Evolutionary conservation across 331 rosid genomes (phyloP).

Genomic region (Pyracantha coccinea): DNA sequence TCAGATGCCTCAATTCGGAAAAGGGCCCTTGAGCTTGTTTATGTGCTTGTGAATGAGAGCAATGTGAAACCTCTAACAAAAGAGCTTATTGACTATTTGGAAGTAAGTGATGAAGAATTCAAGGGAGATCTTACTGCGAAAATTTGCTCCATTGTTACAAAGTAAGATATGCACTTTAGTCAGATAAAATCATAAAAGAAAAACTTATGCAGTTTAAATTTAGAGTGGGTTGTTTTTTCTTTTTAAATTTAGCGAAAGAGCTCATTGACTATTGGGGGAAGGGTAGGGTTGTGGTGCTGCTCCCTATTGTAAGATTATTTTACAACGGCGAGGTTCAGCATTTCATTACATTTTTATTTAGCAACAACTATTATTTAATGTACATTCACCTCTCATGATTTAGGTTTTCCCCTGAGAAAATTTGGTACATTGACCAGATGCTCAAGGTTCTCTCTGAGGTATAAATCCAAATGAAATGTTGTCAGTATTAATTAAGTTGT

Average conservation of each 20-base stretch:
- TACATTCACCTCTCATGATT: conserved; percentile 28
- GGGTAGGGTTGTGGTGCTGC: background rate
- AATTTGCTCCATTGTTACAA: conserved; percentile 87
- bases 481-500: background rate
- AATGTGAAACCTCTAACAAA: conserved; percentile 83
- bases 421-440: conserved; percentile 99
- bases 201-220: background rate
- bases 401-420: conserved; percentile 96
- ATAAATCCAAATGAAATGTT: conserved; percentile 32
- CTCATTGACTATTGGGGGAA: background rate
- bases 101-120: conserved; percentile 84
- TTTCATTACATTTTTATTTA: conserved; percentile 10
- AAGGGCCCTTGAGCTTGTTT: conserved; percentile 98
- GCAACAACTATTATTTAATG: conserved; percentile 13
- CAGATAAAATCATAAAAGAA: background rate
- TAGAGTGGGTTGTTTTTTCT: conserved; percentile 1
- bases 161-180: conserved; percentile 47
- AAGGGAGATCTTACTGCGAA: conserved; percentile 88
- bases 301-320: conserved; percentile 2
- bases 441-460: conserved; percentile 98
- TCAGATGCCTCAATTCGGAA: conserved; percentile 92
- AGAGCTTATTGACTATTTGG: conserved; percentile 87
- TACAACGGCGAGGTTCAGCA: background rate
- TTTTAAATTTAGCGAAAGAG: background rate
- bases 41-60: conserved; percentile 74